Percentiles rank a stretch among this genome's conserved stretches.
phyloP scores from a whole-genome alignment of 2,329 filamentous ascomycete genomes.

The Neonectria hederae region DNA sequence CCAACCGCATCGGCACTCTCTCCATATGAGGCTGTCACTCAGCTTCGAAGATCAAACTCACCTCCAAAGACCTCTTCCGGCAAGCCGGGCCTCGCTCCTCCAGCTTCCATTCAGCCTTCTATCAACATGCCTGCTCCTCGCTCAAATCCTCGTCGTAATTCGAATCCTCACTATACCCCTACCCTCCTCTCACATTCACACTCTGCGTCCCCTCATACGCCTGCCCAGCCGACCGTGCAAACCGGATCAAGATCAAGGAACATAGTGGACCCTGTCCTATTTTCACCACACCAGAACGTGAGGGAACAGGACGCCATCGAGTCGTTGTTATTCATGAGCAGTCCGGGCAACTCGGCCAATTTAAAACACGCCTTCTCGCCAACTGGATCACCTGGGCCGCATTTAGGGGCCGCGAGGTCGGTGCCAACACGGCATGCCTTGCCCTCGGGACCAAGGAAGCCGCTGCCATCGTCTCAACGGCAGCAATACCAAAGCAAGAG shows the following conservation, averaged over 20 bases:
- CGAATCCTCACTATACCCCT: conserved; percentile 59
- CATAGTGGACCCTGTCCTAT: conserved; percentile 64
- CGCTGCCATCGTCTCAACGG: conserved; percentile 59
- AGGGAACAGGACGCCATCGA: conserved; percentile 86
- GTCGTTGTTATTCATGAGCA: conserved; percentile 83
- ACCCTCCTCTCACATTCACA: conserved; percentile 60
- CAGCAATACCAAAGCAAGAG: conserved; percentile 55
- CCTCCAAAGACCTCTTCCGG: conserved; percentile 49
- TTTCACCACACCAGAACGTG: conserved; percentile 70
- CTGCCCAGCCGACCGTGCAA: conserved; percentile 48
- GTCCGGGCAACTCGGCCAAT: conserved; percentile 75
- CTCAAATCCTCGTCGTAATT: conserved; percentile 59
- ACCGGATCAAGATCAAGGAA: conserved; percentile 44
- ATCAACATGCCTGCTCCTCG: conserved; percentile 46
- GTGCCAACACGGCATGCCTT: conserved; percentile 48
- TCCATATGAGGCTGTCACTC: conserved; percentile 42
- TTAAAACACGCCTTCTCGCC: conserved; percentile 65
- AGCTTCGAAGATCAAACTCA: conserved; percentile 47
- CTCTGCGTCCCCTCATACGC: conserved; percentile 57
- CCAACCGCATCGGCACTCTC: conserved; percentile 43
- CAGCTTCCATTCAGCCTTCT: conserved; percentile 64
- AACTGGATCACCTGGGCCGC: conserved; percentile 48
- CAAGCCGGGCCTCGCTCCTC: conserved; percentile 59
- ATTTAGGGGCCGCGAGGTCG: conserved; percentile 26
- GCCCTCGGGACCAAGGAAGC: conserved; percentile 62